A percentile compares a stretch with the other conserved stretches of the same genome.
Conservation (phyloP, 495 filamentous ascomycete species). For the Trichoderma asperelloides region DNA sequence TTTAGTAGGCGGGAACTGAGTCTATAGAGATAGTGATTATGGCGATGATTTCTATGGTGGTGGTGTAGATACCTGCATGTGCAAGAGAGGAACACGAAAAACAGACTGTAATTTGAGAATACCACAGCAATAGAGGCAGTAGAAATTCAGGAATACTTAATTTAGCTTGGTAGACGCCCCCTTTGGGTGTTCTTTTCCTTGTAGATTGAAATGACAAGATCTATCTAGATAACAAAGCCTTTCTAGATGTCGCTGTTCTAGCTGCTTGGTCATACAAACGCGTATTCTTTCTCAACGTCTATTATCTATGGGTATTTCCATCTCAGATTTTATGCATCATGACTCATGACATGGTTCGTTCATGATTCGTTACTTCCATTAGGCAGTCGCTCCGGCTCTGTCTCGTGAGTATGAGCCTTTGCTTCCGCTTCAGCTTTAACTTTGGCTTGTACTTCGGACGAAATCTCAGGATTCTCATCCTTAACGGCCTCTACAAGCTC, state of each 20-base stretch:
- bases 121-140: too few species aligned
- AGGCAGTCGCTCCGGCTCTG: not conserved
- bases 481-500: slow-evolving; percentile 40
- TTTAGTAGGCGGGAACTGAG: too few species aligned
- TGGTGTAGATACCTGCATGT: too few species aligned
- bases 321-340: not conserved
- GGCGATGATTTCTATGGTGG: too few species aligned
- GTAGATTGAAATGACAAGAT: too few species aligned
- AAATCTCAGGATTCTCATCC: slow-evolving; percentile 16
- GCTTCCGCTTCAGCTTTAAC: not conserved
- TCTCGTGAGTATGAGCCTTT: not conserved
- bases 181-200: too few species aligned
- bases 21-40: too few species aligned
- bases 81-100: too few species aligned
- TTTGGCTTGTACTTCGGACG: not conserved
- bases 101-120: too few species aligned
- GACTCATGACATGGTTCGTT: not conserved
- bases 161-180: too few species aligned
- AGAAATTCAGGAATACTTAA: too few species aligned
- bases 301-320: not conserved
- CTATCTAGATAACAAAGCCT: not conserved
- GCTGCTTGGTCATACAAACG: not conserved
- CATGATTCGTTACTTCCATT: not conserved
- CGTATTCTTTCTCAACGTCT: not conserved
- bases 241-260: not conserved